Evolutionary conservation across 352 stramenopile genomes (phyloP).

Genomic region (Pythium dissotocum): DNA sequence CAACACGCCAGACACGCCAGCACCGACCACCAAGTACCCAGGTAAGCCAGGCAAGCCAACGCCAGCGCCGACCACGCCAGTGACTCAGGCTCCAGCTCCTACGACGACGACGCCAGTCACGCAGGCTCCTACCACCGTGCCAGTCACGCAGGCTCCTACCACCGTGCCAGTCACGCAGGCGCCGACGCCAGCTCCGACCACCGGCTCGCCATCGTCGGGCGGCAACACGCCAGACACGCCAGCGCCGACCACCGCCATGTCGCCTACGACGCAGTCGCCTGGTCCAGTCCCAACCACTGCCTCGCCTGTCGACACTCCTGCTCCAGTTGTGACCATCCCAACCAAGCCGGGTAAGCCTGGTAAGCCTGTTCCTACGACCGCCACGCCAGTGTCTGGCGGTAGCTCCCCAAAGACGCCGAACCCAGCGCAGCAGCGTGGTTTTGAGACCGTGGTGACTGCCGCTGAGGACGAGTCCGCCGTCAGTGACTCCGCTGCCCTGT

Average conservation of each 20-base stretch:
- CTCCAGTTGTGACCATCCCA: not conserved
- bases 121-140: not conserved
- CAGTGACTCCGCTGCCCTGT: constrained; percentile 6
- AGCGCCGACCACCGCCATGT: constrained; percentile 3
- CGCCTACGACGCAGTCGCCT: not conserved
- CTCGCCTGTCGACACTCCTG: not conserved
- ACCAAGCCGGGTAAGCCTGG: constrained; percentile 1
- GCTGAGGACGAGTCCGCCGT: not conserved
- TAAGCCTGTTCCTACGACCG: not conserved
- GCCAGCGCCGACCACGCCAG: not conserved
- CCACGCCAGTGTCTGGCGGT: not conserved
- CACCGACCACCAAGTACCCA: constrained; percentile 1
- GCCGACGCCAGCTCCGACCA: not conserved
- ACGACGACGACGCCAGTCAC: not conserved
- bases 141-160: not conserved
- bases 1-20: too few relatives aligned
- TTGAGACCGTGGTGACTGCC: not conserved
- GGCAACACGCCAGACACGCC: constrained; percentile 14
- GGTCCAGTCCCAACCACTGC: not conserved
- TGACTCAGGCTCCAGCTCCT: not conserved
- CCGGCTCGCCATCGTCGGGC: constrained; percentile 1
- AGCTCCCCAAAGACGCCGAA: not conserved
- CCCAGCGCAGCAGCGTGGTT: constrained; percentile 11
- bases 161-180: not conserved
- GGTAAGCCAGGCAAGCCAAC: not conserved